These are phyloP conservation scores for Baudoinia panamericana DNA, from an alignment of 495 filamentous ascomycete genomes.

Conservation along the genomic window DNA sequence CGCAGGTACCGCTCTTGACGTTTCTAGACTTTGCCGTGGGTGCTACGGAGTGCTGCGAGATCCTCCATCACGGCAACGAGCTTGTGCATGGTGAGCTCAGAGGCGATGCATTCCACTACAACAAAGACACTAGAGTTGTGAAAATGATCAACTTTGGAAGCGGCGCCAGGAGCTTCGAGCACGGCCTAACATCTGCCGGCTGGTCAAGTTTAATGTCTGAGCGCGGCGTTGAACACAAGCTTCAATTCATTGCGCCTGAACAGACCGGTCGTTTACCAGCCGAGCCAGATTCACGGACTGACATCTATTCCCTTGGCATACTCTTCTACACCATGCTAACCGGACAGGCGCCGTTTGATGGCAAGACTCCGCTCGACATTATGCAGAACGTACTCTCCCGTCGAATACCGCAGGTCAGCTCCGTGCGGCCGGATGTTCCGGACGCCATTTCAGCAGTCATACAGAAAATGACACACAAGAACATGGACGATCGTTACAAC, in stretches of 20 bases:
- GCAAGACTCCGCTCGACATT: constrained; percentile 66
- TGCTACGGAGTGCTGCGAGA: constrained; percentile 69
- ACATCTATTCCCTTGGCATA: constrained; percentile 79
- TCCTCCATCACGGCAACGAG: constrained; percentile 69
- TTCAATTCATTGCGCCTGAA: constrained; percentile 79
- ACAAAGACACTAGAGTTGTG: constrained; percentile 49
- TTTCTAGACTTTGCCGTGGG: constrained; percentile 86
- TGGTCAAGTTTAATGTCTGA: constrained; percentile 72
- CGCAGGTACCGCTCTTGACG: constrained; percentile 52
- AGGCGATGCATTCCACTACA: constrained; percentile 78
- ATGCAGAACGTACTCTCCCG: constrained; percentile 73
- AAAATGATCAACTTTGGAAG: constrained; percentile 75
- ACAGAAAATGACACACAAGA: constrained; percentile 80
- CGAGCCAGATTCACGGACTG: constrained; percentile 77
- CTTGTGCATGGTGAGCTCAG: constrained; percentile 80
- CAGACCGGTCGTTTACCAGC: constrained; percentile 83
- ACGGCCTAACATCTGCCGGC: constrained; percentile 68
- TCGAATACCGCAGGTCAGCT: constrained; percentile 59
- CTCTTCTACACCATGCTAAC: constrained; percentile 77
- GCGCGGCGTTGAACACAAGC: constrained; percentile 66
- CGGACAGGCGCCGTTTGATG: constrained; percentile 63
- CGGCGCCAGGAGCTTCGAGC: constrained; percentile 72
- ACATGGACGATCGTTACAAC: constrained; percentile 70
- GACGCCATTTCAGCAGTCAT: constrained; percentile 68
- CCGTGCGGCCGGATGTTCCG: constrained; percentile 63